phyloP scores from a whole-genome alignment of 2,329 filamentous ascomycete species.

The Alternaria hordeiaustralica region DNA sequence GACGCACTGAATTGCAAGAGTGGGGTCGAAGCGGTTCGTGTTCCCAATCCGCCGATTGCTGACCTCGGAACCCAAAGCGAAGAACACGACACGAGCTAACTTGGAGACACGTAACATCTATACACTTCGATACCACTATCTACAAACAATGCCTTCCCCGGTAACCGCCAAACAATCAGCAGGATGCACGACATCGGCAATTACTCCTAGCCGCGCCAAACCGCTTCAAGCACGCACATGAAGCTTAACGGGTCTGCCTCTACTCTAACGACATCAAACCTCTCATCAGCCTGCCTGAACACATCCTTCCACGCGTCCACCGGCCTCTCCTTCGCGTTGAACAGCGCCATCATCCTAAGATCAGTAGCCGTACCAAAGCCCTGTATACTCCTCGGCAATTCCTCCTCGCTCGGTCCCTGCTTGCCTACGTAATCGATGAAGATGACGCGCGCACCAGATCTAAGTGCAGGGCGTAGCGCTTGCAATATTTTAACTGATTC shows the following conservation, averaged over 20 bases:
- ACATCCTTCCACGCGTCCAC: slow-evolving; percentile 56
- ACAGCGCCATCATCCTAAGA: slow-evolving; percentile 59
- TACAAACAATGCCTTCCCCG: neutral
- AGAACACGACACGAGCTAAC: neutral
- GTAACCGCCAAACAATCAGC: neutral
- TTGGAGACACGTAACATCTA: neutral
- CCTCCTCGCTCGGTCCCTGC: slow-evolving; percentile 33
- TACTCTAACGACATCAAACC: slow-evolving; percentile 50
- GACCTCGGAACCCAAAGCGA: neutral
- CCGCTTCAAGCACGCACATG: slow-evolving; percentile 37
- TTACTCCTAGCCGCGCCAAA: slow-evolving; percentile 26
- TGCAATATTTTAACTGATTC: slow-evolving; percentile 42
- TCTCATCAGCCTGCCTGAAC: slow-evolving; percentile 55
- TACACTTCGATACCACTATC: neutral
- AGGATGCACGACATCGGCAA: accelerated
- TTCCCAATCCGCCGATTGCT: neutral
- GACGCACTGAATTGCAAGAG: neutral
- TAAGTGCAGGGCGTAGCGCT: slow-evolving; percentile 61
- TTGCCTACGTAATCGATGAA: slow-evolving; percentile 49
- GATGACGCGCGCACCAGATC: slow-evolving; percentile 60
- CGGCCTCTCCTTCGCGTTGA: slow-evolving; percentile 57
- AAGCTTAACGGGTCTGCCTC: slow-evolving; percentile 32
- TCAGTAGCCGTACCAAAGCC: slow-evolving; percentile 51
- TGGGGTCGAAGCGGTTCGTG: neutral
- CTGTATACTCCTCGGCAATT: slow-evolving; percentile 30